Base-by-base conservation (phyloP, 495 filamentous ascomycete genomes). In the Penicillium bovifimosum region DNA sequence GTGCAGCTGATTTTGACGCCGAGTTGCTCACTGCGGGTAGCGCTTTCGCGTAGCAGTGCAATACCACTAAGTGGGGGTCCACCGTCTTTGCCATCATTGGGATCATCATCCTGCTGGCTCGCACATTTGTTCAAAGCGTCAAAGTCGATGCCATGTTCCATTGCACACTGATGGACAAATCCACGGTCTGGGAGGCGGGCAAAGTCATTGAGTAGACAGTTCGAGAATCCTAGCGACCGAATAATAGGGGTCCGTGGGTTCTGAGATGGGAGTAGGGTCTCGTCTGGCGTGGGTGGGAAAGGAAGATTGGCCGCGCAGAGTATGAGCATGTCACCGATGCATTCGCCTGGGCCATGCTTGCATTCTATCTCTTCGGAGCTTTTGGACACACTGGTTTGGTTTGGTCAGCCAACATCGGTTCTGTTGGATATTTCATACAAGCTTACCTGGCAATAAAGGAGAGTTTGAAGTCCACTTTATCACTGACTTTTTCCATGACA, bases 301-400 rank as follows among this genome's bases (percentile, higher is more conserved):
- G 73, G 73, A 5, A 92, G 77, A 50, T 83, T 75, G 10, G 84
- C 82, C 24, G 90, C 93, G 74, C 93, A 99, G 50, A 97, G 85
- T 56, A 92, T 84, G 64, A 99, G 76, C 71, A 95, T 95, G 69
- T 99, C 87, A 14, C 91, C 91, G 59, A 97, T 82, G 63, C 93
- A 99, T 73, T 99, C 93, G 11, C 74, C 75, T 5, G 90, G 86
- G 5, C 93, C 95, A 62, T 97, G 93, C 66, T 74, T 95, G 76
- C 95, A 99, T 11, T 66, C 54, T 4, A 76, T 67, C 26, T 73
- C 73, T 36, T 69, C 65, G 5, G 68, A 61, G 41, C 66, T 48
- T 44, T 70, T 60, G 6, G 70, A 71, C 17, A 72, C 67, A 38
- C 73, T 76, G 13, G 8, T 31, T 7, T 4, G 7, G 20, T 18